These are phyloP conservation scores for Populus deltoides DNA, from an alignment of 345 rosid genomes.

Conservation along the genomic window DNA sequence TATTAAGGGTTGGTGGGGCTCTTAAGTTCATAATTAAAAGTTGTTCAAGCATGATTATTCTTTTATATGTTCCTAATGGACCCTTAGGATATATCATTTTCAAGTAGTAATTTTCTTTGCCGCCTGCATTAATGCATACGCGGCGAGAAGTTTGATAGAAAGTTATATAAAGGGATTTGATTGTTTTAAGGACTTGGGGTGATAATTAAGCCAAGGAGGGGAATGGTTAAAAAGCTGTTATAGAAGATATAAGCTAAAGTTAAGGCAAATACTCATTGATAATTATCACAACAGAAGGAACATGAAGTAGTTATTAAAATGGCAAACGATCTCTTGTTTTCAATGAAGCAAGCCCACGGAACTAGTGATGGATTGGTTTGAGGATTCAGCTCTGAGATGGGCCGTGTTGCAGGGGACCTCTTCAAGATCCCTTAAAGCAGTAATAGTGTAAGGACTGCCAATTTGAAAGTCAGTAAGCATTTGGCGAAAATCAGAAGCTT, in stretches of 20 bases:
- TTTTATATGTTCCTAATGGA: slow-evolving; percentile 38
- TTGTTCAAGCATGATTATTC: slow-evolving; percentile 24
- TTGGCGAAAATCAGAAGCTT: slow-evolving; percentile 68
- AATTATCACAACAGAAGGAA: slow-evolving; percentile 18
- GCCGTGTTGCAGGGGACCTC: slow-evolving; percentile 49
- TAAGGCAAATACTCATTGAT: slow-evolving; percentile 16
- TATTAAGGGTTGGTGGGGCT: slow-evolving; percentile 24
- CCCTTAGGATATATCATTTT: slow-evolving; percentile 33
- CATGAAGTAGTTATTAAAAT: slow-evolving; percentile 11
- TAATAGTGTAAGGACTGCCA: slow-evolving; percentile 39
- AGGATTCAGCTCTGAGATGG: slow-evolving; percentile 41
- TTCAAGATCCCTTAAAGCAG: slow-evolving; percentile 49
- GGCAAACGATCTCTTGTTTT: slow-evolving; percentile 13
- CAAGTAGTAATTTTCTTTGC: slow-evolving; percentile 9
- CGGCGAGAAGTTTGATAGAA: slow-evolving; percentile 29
- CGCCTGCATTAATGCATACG: slow-evolving; percentile 20
- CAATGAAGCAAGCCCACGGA: slow-evolving; percentile 47
- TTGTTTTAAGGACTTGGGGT: not conserved
- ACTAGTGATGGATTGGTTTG: slow-evolving; percentile 31
- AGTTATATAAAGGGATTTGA: slow-evolving; percentile 1
- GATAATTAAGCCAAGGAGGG: slow-evolving; percentile 5
- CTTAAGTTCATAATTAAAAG: slow-evolving; percentile 21
- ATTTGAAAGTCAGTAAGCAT: slow-evolving; percentile 54
- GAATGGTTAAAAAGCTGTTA: slow-evolving; percentile 27
- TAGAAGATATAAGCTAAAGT: slow-evolving; percentile 28